Evolutionary conservation across 75 land plant species (phyloP), one percentile per base, ranked within the genome.

Genomic region (Picea glauca): DNA sequence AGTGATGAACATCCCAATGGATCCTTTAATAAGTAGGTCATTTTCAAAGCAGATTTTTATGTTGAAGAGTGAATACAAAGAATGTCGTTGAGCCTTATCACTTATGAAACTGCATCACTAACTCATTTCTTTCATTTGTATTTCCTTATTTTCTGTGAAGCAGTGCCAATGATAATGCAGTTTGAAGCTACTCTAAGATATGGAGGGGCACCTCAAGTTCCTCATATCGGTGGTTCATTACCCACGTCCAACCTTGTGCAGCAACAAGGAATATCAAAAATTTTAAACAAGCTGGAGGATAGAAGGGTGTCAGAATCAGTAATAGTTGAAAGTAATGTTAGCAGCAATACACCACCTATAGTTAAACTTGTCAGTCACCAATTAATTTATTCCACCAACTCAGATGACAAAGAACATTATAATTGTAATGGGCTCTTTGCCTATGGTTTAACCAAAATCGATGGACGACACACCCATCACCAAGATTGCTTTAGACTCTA

Each of bases 121-220:
- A n/a, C 15, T 58, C 32, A n/a, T 17, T 11, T 35, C 17, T 62
- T 13, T 81, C 20, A n/a, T 21, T 11, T 20, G 46, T 43, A 17
- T 26, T 43, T 61, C 2, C 38, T 11, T 58, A 20, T 15, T 18
- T 43, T 62, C 32, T 83, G 14, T 73, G 68, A 21, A 72, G 79
- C 98, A 96, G 99, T 91, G 88, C 99, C 99, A 3, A 94, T 96
- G 95, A 88, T 96, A 11, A 86, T 85, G 79, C 89, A 91, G 64
- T 78, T 96, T 58, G 99, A 96, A 83, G 78, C 93, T 58, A 94
- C 93, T 11, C 30, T 96, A 80, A 91, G 80, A 67, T 80, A 85
- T 74, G 93, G 93, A 57, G 95, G 89, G 4, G 98, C 92, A 2
- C 99, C 99, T 35, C 91, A 87, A 76, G 90, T 82, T 64, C 95